These are phyloP conservation scores for Aspergillus luchuensis DNA, from an alignment of 2,329 filamentous ascomycete genomes.

Conservation along the genomic window DNA sequence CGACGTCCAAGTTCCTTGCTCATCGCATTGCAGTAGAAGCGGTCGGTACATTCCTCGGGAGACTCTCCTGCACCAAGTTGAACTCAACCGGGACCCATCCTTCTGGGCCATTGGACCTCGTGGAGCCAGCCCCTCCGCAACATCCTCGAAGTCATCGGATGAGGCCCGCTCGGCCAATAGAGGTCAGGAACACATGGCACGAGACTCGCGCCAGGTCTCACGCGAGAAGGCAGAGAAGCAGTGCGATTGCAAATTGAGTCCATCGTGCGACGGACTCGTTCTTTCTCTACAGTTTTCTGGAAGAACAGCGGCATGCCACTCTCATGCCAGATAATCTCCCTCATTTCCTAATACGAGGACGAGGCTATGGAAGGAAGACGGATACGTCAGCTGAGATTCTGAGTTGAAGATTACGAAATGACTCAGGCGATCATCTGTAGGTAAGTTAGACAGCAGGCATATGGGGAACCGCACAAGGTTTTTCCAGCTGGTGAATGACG, in stretches of 20 bases:
- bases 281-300: not conserved
- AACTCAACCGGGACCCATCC: not conserved
- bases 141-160: slow-evolving; percentile 11
- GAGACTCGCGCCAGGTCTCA: slow-evolving; percentile 4
- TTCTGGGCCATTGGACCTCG: not conserved
- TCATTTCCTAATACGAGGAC: not conserved
- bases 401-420: not conserved
- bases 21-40: not conserved
- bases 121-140: not conserved
- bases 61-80: not conserved
- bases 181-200: slow-evolving; percentile 4
- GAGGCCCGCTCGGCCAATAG: slow-evolving; percentile 4
- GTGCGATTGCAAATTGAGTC: not conserved
- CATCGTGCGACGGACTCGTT: not conserved
- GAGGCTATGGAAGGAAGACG: not conserved
- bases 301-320: not conserved
- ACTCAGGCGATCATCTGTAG: not conserved
- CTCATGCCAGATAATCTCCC: not conserved
- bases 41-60: not conserved
- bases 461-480: not conserved
- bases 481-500: not conserved
- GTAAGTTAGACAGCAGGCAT: not conserved
- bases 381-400: not conserved
- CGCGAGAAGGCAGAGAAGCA: not conserved
- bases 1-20: not conserved